These are phyloP conservation scores for Penicillium sp. DNA, from an alignment of 2,329 filamentous ascomycete species.

Conservation along the genomic window DNA sequence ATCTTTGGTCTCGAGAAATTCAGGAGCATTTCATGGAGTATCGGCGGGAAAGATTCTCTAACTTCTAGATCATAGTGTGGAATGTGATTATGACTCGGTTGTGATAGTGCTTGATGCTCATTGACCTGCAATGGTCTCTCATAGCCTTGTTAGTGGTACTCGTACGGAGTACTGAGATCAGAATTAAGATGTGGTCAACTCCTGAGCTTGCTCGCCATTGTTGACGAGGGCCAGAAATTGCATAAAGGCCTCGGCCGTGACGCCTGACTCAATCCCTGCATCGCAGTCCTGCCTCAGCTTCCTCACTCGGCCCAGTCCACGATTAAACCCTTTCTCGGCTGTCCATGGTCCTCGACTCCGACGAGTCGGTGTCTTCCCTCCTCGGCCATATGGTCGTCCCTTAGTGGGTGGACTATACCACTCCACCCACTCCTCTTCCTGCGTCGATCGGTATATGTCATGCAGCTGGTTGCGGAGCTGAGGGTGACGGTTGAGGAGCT, in stretches of 20 bases:
- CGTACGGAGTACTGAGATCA: no score
- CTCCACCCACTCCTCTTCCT: constrained; percentile 40
- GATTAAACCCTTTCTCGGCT: constrained; percentile 41
- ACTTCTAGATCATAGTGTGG: no score
- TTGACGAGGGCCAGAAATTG: constrained; percentile 34
- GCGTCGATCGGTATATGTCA: constrained; percentile 40
- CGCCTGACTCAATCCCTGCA: constrained; percentile 28
- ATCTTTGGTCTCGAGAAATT: not conserved
- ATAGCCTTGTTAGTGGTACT: no score
- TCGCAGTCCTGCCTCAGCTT: constrained; percentile 37
- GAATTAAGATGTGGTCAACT: no score
- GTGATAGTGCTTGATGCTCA: constrained; percentile 3
- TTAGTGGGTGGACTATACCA: constrained; percentile 21
- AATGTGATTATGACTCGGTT: no score
- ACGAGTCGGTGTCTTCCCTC: constrained; percentile 22
- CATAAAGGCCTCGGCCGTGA: constrained; percentile 34
- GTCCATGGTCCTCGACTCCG: constrained; percentile 37
- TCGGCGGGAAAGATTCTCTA: no score
- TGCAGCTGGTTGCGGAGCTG: constrained; percentile 36
- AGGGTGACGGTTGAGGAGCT: constrained; percentile 37
- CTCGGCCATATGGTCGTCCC: constrained; percentile 23
- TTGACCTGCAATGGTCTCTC: constrained; percentile 6
- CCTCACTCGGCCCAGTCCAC: constrained; percentile 37
- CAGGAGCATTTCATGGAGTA: no score
- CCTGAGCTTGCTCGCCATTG: not conserved